Base-by-base conservation (phyloP, 257 asterid genomes). In the Plantago elongata region DNA sequence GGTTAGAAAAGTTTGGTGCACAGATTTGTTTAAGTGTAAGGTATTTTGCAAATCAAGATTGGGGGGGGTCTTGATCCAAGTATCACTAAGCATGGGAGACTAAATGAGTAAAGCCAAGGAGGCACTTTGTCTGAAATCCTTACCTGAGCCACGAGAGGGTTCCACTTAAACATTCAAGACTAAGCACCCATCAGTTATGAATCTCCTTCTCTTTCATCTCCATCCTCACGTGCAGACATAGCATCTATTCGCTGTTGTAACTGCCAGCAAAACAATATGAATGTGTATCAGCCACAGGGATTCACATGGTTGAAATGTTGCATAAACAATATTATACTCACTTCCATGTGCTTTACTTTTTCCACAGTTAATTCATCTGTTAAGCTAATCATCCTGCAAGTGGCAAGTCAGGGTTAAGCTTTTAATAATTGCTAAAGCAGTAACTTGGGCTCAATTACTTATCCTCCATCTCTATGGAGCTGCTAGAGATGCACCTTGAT, bases 201-300 rank as follows among this genome's bases (percentile, higher is more conserved):
- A 58, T 42, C 51, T 43, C 48, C 63, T 42, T 45, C 64, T 60
- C 86, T 70, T 68, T 78, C 51, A 58, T 85, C 86, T 56, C 82
- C 88, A 47, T 89, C 80, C 65, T 77, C 89, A 55, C 71, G 78
- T 16, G 76, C 69, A 34, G 99, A 61, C 48, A 63, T 67, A 38
- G 77, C 67, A 72, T 74, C 82, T 64, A 93, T 54, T 68, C 75
- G 84, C 66, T 83, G 92, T 74, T 93, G 94, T 81, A 93, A 82
- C 55, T 69, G 52, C 60, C 56, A 49, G 49, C 49, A 73, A 63
- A 30, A 45, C 17, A 58, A 17, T 58, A 58, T 42, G 51, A 22
- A 58, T 40, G 22, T 37, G 8, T 29, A 27, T 29, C 37, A 52
- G 38, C 29, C 40, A 18, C 34, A 54, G 40, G 59, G 13, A 27